phyloP scores from a whole-genome alignment of 257 asterid genomes.

The Osmanthus fragrans region DNA sequence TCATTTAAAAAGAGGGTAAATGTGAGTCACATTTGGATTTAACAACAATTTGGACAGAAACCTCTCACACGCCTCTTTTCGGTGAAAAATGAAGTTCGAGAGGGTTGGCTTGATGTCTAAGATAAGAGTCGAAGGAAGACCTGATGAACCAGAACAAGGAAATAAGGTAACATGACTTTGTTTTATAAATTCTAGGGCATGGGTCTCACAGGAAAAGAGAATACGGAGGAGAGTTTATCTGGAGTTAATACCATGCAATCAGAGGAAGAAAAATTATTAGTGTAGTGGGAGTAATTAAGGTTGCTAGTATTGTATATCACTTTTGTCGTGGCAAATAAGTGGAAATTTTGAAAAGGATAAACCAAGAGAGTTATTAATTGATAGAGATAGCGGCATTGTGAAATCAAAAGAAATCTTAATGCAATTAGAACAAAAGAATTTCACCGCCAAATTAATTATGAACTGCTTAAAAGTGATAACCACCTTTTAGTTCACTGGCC shows the following conservation, averaged over 20 bases:
- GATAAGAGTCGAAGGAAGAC: background rate
- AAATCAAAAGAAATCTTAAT: background rate
- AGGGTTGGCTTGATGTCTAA: background rate
- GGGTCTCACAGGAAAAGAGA: background rate
- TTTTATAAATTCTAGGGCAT: background rate
- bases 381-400: background rate
- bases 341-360: background rate
- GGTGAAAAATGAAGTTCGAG: background rate
- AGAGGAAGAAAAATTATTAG: background rate
- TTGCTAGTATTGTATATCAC: background rate
- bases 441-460: background rate
- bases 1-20: background rate
- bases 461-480: background rate
- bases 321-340: background rate
- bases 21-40: background rate
- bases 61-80: background rate
- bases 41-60: background rate
- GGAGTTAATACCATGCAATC: background rate
- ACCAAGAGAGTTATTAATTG: background rate
- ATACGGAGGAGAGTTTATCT: background rate
- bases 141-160: background rate
- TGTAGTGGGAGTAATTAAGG: background rate
- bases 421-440: background rate
- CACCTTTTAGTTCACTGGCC: background rate
- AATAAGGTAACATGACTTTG: background rate